Evolutionary conservation across 169 alveolate species (phyloP), one percentile per base, ranked within the genome.

Genomic region (Cystoisospora suis): DNA sequence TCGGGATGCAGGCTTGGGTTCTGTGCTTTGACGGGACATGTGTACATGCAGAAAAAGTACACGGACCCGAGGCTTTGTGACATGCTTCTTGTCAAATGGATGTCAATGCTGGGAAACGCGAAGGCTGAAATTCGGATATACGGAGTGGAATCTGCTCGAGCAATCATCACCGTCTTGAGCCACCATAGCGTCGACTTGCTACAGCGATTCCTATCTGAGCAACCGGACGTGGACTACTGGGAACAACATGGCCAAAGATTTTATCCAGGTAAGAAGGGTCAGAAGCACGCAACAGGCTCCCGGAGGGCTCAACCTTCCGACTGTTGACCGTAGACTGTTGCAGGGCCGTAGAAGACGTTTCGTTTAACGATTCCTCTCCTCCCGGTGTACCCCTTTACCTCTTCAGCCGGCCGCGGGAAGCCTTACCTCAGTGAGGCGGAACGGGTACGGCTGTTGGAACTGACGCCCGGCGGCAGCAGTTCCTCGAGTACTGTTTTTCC

Each of bases 201-300:
- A 0, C 83, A 56, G 56, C 83, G 83, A 7, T 72, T 72, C n/a
- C 83, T 72, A 2, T 47, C 56, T 40, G 59, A 72, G 58, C 83
- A 72, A 38, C 83, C 83, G 36, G 83, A 72, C n/a, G 83, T 72
- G 0, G 83, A 72, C 56, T 72, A 72, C 83, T 72, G 83, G 83
- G 32, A 29, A 15, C 38, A 40, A 23, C 59, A 72, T n/a, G 83
- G 83, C 36, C 17, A 72, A 5, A 29, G 56, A 29, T 72, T 38
- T 23, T 72, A 40, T 38, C 83, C 83, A 72, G 59, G 83, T 72
- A 72, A 3, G 83, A 40, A 29, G 23, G 20, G 6, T 2, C 3
- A 17, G 6, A 59, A 36, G 75, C 23, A 9, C 27, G n/a, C n/a
- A n/a, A n/a, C n/a, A n/a, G n/a, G n/a, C n/a, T n/a, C n/a, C n/a